Conservation (phyloP, 2,329 filamentous ascomycete species). For the Stemphylium lycopersici region DNA sequence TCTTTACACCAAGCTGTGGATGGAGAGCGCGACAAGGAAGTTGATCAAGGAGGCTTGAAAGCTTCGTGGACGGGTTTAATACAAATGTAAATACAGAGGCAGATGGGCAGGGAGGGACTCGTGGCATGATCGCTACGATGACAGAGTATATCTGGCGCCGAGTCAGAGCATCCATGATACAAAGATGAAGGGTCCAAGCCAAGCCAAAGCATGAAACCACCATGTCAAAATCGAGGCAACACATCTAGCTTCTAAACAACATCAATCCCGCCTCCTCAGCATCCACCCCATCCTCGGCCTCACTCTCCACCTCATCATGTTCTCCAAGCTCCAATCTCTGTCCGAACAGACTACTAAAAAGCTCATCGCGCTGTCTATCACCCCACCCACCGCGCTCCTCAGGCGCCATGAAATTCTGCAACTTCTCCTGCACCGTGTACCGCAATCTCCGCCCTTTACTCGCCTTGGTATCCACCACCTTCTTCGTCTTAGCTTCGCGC, state of each 20-base stretch:
- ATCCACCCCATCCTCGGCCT: conserved; percentile 45
- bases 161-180: neutral
- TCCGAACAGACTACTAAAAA: conserved; percentile 60
- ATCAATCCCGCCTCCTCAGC: conserved; percentile 47
- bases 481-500: conserved; percentile 81
- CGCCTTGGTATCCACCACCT: conserved; percentile 88
- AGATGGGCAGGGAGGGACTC: neutral
- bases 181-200: neutral
- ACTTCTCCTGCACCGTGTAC: conserved; percentile 94
- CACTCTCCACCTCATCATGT: conserved; percentile 46
- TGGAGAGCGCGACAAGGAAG: conserved; percentile 50
- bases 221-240: neutral
- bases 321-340: conserved; percentile 53
- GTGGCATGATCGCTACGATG: neutral
- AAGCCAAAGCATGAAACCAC: too few relatives aligned
- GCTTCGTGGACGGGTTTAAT: neutral
- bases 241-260: conserved; percentile 45
- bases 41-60: conserved; percentile 31
- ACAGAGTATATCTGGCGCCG: neutral
- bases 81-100: neutral
- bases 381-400: conserved; percentile 85
- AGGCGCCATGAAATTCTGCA: conserved; percentile 97
- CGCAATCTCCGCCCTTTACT: conserved; percentile 94
- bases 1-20: conserved; percentile 50
- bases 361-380: conserved; percentile 73